Evolutionary conservation across 2,329 filamentous ascomycete genomes (phyloP).

Genomic region (Amauroascus verrucosus): DNA sequence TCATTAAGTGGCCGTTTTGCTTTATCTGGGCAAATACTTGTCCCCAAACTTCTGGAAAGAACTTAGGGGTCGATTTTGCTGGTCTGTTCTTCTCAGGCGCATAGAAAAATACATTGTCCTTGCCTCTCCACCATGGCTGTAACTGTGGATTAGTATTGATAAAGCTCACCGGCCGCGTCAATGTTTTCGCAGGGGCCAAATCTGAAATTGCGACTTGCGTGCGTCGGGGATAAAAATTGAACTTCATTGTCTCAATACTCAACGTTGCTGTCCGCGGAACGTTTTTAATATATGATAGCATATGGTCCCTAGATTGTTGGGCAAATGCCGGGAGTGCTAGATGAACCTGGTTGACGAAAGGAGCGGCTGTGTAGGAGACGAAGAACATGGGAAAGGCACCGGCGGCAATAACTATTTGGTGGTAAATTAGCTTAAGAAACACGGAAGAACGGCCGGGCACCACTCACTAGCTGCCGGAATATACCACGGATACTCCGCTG

Average conservation of each 20-base stretch:
- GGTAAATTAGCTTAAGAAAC: neutral
- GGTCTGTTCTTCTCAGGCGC: constrained; percentile 29
- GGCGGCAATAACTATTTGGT: constrained; percentile 44
- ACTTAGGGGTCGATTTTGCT: constrained; percentile 30
- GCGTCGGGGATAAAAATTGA: constrained; percentile 35
- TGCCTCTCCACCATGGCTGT: constrained; percentile 31
- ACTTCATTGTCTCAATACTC: constrained; percentile 38
- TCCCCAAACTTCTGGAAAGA: constrained; percentile 37
- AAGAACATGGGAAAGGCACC: constrained; percentile 56
- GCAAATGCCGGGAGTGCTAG: constrained; percentile 57
- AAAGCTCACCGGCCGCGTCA: constrained; percentile 34
- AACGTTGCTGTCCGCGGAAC: constrained; percentile 37
- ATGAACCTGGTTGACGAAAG: constrained; percentile 63
- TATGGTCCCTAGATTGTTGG: constrained; percentile 46
- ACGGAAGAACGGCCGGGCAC: neutral
- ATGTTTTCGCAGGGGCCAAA: constrained; percentile 28
- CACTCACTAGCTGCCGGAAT: constrained; percentile 33
- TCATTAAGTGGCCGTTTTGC: constrained; percentile 11
- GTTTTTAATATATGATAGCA: constrained; percentile 35
- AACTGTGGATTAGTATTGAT: constrained; percentile 29
- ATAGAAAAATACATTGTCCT: constrained; percentile 32
- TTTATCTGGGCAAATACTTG: constrained; percentile 35
- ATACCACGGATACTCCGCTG: constrained; percentile 36
- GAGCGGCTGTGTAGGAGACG: constrained; percentile 54
- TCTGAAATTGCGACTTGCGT: constrained; percentile 37